phyloP scores from a whole-genome alignment of 148 eudicot species.

The Polygonum maritimum region DNA sequence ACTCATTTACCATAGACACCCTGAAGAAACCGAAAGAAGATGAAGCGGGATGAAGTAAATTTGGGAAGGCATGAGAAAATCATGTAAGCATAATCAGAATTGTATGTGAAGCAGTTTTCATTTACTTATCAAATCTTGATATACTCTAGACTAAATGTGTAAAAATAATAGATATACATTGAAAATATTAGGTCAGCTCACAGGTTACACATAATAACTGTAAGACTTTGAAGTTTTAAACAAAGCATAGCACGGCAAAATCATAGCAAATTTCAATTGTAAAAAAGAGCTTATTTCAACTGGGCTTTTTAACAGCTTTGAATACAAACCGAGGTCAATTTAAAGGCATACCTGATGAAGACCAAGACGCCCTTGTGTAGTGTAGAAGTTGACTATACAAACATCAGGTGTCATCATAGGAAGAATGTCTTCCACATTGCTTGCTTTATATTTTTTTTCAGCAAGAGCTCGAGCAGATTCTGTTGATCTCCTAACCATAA shows the following conservation, averaged over 20 bases:
- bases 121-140: too few relatives aligned
- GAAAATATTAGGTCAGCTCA: too few relatives aligned
- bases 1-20: too few relatives aligned
- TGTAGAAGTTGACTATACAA: constrained; percentile 64
- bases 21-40: too few relatives aligned
- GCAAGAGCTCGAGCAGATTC: constrained; percentile 31
- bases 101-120: too few relatives aligned
- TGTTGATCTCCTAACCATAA: constrained; percentile 34
- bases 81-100: too few relatives aligned
- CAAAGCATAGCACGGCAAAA: background rate
- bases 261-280: background rate
- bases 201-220: too few relatives aligned
- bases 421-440: constrained; percentile 28
- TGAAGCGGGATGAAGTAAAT: too few relatives aligned
- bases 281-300: too few relatives aligned
- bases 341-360: constrained; percentile 54
- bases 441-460: background rate
- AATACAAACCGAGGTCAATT: background rate
- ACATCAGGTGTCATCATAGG: constrained; percentile 54
- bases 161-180: too few relatives aligned
- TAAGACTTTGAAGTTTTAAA: background rate
- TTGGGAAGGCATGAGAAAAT: too few relatives aligned
- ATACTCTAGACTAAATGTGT: too few relatives aligned
- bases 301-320: background rate
- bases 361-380: constrained; percentile 46